A percentile compares a stretch with the other conserved stretches of the same genome.
phyloP scores from a whole-genome alignment of 805 yeast genomes.

The Saturnispora mendoncae region DNA sequence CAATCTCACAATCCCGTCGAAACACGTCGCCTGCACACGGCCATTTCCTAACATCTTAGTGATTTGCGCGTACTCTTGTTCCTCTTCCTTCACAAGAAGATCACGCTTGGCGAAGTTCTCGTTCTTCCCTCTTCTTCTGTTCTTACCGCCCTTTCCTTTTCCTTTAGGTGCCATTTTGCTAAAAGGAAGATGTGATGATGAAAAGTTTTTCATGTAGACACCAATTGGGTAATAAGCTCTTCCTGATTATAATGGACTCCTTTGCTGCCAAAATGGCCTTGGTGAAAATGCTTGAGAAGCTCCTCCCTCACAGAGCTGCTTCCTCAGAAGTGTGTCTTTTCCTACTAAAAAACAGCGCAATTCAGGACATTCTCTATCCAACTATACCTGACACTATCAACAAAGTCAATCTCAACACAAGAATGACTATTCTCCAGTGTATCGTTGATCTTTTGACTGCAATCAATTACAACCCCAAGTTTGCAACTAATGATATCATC shows the following conservation, averaged over 20 bases:
- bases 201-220: background rate
- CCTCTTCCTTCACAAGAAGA: slow-evolving; percentile 83
- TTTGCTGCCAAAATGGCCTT: slow-evolving; percentile 79
- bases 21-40: slow-evolving; percentile 89
- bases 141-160: slow-evolving; percentile 65
- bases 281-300: slow-evolving; percentile 49
- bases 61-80: slow-evolving; percentile 98
- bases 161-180: slow-evolving; percentile 34
- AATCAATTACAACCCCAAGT: slow-evolving; percentile 11
- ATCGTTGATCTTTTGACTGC: slow-evolving; percentile 50
- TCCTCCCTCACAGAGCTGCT: slow-evolving; percentile 56
- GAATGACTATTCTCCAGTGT: slow-evolving; percentile 61
- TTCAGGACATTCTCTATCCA: slow-evolving; percentile 60
- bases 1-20: slow-evolving; percentile 88
- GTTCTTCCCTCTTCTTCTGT: slow-evolving; percentile 98
- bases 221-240: too few species aligned
- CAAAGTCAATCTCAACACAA: slow-evolving; percentile 45
- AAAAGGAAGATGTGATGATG: background rate
- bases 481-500: slow-evolving; percentile 9
- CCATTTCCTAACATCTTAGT: slow-evolving; percentile 98
- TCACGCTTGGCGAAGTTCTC: slow-evolving; percentile 93
- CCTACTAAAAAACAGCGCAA: slow-evolving; percentile 47
- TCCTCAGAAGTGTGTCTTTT: slow-evolving; percentile 45
- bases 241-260: too few species aligned
- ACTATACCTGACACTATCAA: slow-evolving; percentile 54